Base-by-base conservation (phyloP, 495 filamentous ascomycete species). In the Aspergillus biplanus region DNA sequence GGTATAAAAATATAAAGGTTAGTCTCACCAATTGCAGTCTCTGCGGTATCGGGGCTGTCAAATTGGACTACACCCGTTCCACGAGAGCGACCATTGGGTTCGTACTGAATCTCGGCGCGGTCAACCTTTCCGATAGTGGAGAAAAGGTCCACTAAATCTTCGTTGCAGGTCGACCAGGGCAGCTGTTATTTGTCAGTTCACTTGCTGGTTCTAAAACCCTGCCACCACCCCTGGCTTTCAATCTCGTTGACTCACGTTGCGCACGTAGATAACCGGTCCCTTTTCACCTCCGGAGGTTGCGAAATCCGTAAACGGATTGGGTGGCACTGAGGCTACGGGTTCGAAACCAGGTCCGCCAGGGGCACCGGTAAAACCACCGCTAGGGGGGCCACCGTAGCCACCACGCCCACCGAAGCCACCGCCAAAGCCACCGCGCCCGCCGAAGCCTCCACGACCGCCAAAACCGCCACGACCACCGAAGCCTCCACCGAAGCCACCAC, bases 111-210 rank as follows among this genome's bases (percentile, higher is more conserved):
- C 80, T 98, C 96, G 11, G 95, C 95, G 67, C 92, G 92, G 67
- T 97, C 93, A 64, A 99, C 95, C 77, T 97, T 97, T 50, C 94
- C 95, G 72, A 99, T 98, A 6, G 95, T 99, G 33, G 89, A 92
- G 84, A 99, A 99, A 13, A 99, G 84, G 71, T 99, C 95, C 52
- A 97, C 85, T 5, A 99, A 78, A 75, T 99, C 95, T 59, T 98
- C 96, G 69, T 98, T 97, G 78, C 93, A 97, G 21, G 95, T 99
- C 35, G 94, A 97, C 95, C 95, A 99, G 6, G 95, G 95, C 60
- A 99, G 86, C 94, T 98, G 69, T 63, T 4, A 42, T 13, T 2
- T 13, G 64, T 59, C 44, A 63, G 64, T n/a, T 54, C 27, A 50
- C 16, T 50, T 35, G 6, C 11, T 11, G 33, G 8, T 18, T 27